These are phyloP conservation scores for Artemisia tridentata DNA, from an alignment of 129 eudicot genomes.

Conservation along the genomic window DNA sequence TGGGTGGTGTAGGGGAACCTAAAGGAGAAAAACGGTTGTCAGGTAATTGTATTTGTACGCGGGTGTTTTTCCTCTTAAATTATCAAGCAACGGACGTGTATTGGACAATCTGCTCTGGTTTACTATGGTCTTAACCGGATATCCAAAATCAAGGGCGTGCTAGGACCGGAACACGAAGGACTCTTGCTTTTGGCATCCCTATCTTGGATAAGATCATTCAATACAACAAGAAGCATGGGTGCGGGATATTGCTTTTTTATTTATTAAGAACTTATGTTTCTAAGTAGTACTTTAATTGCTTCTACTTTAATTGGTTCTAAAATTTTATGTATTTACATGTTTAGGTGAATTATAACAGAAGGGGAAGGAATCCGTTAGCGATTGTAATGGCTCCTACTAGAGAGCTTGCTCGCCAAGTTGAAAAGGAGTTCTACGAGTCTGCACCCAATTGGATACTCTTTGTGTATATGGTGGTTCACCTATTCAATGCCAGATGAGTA, in stretches of 20 bases:
- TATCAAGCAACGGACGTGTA: too few relatives aligned
- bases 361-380: conserved; percentile 77
- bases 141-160: too few relatives aligned
- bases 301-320: too few relatives aligned
- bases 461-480: conserved; percentile 95
- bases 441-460: conserved; percentile 64
- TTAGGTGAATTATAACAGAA: conserved; percentile 32
- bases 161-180: conserved; percentile 92
- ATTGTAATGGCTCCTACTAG: conserved; percentile 86
- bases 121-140: too few relatives aligned
- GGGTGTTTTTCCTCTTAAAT: too few relatives aligned
- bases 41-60: too few relatives aligned
- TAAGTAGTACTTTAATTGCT: background rate
- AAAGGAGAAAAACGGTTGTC: too few relatives aligned
- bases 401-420: conserved; percentile 91
- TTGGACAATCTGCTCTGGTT: too few relatives aligned
- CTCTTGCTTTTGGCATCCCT: conserved; percentile 96
- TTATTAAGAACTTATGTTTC: background rate
- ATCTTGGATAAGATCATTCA: conserved; percentile 79
- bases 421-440: conserved; percentile 75
- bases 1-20: too few relatives aligned
- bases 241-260: conserved; percentile 14
- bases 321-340: conserved; percentile 4
- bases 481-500: conserved; percentile 66
- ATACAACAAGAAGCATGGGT: conserved; percentile 76